phyloP scores from a whole-genome alignment of 768 basidiomycete species.

The Paxillus ammoniavirescens region DNA sequence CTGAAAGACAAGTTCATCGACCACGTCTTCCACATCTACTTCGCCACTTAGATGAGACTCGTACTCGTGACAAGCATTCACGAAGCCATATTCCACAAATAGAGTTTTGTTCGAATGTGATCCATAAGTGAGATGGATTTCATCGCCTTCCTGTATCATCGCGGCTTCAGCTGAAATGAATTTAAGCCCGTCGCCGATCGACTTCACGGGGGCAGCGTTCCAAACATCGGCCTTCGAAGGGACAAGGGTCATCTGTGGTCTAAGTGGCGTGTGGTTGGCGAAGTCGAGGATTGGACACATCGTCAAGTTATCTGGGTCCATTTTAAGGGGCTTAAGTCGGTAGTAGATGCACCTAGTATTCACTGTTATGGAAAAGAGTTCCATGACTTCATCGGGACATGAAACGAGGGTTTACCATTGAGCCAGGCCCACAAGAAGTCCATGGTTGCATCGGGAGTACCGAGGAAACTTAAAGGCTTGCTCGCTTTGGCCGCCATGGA shows the following conservation, averaged over 20 bases:
- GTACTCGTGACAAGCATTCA: constrained; percentile 38
- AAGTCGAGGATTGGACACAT: constrained; percentile 91
- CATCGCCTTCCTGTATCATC: constrained; percentile 49
- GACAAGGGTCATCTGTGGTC: constrained; percentile 44
- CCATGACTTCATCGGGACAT: constrained; percentile 3
- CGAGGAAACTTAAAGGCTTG: not conserved
- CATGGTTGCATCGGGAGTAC: constrained; percentile 10
- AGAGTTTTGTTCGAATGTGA: constrained; percentile 72
- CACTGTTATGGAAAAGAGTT: constrained; percentile 44
- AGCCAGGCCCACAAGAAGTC: constrained; percentile 91
- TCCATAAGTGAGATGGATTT: constrained; percentile 81
- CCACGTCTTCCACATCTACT: constrained; percentile 56
- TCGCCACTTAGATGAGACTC: constrained; percentile 42
- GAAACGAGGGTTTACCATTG: constrained; percentile 55
- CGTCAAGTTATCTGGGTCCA: constrained; percentile 74
- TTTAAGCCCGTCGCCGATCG: constrained; percentile 45
- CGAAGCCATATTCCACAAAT: constrained; percentile 91
- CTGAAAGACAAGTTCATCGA: constrained; percentile 50
- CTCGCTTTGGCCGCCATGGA: not conserved
- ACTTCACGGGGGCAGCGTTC: constrained; percentile 34
- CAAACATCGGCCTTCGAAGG: constrained; percentile 36
- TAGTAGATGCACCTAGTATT: constrained; percentile 91
- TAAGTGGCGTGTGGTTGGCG: constrained; percentile 66
- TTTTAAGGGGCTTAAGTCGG: constrained; percentile 46
- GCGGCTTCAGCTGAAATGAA: constrained; percentile 47